phyloP scores from a whole-genome alignment of 495 filamentous ascomycete species.

The Xylaria curta region DNA sequence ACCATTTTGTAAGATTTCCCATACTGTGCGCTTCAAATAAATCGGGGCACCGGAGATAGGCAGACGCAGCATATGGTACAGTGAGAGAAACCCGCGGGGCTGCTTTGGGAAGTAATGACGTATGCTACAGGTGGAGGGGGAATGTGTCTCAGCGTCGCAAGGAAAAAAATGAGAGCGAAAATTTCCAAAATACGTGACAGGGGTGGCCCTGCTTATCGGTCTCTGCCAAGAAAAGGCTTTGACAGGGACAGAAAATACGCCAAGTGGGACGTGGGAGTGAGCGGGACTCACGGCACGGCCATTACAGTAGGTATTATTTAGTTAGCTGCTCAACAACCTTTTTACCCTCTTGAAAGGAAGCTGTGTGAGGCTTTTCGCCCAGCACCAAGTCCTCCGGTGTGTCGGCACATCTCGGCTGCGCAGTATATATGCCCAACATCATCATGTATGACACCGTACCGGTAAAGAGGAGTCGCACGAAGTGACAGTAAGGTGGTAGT shows the following conservation, averaged over 20 bases:
- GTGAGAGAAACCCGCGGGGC: neutral
- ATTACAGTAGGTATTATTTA: neutral
- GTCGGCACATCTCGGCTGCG: conserved; percentile 13
- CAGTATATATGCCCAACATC: conserved; percentile 13
- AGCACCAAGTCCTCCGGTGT: neutral
- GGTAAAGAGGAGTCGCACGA: neutral
- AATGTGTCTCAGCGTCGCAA: neutral
- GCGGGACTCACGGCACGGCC: conserved; percentile 3
- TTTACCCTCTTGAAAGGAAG: neutral
- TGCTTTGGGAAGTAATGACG: conserved; percentile 24
- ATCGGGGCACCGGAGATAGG: conserved; percentile 1
- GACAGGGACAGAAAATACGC: neutral
- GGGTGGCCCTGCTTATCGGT: conserved; percentile 15
- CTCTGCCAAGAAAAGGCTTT: conserved; percentile 14
- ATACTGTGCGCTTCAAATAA: neutral
- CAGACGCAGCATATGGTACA: neutral
- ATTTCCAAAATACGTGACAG: conserved; percentile 4
- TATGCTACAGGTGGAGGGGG: conserved; percentile 10
- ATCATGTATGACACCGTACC: neutral
- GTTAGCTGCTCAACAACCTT: neutral
- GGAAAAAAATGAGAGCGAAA: conserved; percentile 16
- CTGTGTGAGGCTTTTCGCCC: neutral
- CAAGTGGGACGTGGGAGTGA: neutral
- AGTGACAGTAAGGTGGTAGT: neutral
- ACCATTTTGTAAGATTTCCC: neutral